Evolutionary conservation across 768 basidiomycete genomes (phyloP), one percentile per base, ranked within the genome.

Genomic region (Leccinellum rugosiceps): DNA sequence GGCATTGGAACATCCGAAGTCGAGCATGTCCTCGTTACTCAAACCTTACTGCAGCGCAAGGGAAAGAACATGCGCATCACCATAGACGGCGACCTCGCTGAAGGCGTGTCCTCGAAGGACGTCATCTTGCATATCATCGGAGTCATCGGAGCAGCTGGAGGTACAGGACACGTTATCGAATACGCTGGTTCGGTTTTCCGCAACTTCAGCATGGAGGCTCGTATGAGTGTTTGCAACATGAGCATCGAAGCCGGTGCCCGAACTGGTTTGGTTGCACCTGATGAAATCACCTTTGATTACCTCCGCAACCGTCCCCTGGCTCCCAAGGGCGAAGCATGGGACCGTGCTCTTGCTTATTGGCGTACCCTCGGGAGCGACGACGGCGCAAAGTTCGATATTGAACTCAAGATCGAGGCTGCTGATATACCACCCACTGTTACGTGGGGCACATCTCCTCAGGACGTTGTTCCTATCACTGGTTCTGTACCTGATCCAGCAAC

Each of bases 371-470:
- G 79, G 67, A 82, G 87, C 23, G 93, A 95, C 71, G 83, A 87
- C 32, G 91, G 83, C 56, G 92, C 93, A 32, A 85, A 85, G 65
- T 94, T 92, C 72, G 92, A 95, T 68, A 78, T 85, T 62, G 88
- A 91, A 67, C 78, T 95, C 60, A 83, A 84, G 62, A 87, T 95
- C 65, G 77, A 83, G 52, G 92, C 91, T 7, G 85, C 85, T 55
- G 90, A 94, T 62, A 94, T 95, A 70, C 81, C 90, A 57, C 93
- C 93, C 17, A 94, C 92, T 34, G 83, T 94, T 59, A 92, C 92
- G 31, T 95, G 93, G 93, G 93, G 93, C 49, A 95, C 92, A 1
- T 92, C 90, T n/a, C 93, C 93, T 53, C 90, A 95, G 69, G 93
- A 95, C 66, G 87, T 88, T 32, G 86, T 87, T 50, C 78, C 90